These are phyloP conservation scores for Coprinellus aureogranulatus DNA, from an alignment of 768 basidiomycete species.

Conservation along the genomic window DNA sequence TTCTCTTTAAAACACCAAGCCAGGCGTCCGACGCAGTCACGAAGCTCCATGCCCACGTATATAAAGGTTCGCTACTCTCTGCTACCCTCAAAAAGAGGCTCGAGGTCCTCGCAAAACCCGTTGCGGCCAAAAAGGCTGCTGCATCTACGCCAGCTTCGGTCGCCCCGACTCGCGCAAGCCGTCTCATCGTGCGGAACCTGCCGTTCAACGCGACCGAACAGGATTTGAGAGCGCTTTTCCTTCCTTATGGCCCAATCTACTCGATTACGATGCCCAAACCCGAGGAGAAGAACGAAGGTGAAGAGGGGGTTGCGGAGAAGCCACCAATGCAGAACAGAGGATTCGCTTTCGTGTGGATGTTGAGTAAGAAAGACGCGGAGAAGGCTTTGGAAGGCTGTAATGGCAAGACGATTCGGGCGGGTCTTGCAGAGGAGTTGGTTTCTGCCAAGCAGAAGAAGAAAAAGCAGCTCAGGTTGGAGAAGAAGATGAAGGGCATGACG, in stretches of 20 bases:
- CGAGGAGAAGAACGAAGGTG: conserved; percentile 29
- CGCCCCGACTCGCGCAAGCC: conserved; percentile 65
- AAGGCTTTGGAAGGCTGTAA: conserved; percentile 77
- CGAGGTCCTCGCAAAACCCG: conserved; percentile 58
- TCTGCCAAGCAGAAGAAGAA: conserved; percentile 67
- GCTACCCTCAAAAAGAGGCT: conserved; percentile 85
- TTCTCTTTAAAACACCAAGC: conserved; percentile 66
- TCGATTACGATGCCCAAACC: conserved; percentile 75
- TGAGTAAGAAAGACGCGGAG: conserved; percentile 82
- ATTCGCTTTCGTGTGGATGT: conserved; percentile 95
- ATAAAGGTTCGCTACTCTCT: conserved; percentile 84
- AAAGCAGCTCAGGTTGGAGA: conserved; percentile 57
- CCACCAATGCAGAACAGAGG: conserved; percentile 55
- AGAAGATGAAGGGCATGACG: conserved; percentile 39
- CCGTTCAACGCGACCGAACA: conserved; percentile 81
- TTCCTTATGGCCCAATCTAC: conserved; percentile 84
- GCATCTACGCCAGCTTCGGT: conserved; percentile 11
- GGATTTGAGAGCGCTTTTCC: conserved; percentile 82
- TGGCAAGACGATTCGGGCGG: conserved; percentile 65
- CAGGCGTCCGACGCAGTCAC: conserved; percentile 67
- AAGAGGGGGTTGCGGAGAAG: conserved; percentile 20
- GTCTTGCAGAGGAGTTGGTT: conserved; percentile 54
- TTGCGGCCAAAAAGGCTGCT: conserved; percentile 17
- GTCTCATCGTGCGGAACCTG: conserved; percentile 89
- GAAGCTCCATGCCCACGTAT: conserved; percentile 90